A percentile compares a stretch with the other conserved stretches of the same genome.
Conservation (phyloP, 2,329 filamentous ascomycete genomes). For the Cryphonectria parasitica region DNA sequence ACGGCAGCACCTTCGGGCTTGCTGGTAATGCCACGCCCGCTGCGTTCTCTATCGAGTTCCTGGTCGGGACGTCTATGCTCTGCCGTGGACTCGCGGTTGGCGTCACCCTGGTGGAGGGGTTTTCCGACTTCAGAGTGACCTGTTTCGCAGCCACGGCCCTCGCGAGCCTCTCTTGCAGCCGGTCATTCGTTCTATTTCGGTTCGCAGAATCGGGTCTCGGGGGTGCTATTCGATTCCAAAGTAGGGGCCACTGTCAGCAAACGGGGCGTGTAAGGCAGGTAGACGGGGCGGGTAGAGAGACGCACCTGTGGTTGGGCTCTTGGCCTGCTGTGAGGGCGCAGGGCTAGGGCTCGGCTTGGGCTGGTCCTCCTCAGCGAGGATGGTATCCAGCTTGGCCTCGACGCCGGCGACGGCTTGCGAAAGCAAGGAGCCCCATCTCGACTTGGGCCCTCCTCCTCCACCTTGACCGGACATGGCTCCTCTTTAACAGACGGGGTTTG, state of each 20-base stretch:
- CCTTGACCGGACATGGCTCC: constrained; percentile 52
- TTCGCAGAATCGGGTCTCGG: constrained; percentile 65
- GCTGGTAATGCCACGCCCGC: constrained; percentile 13
- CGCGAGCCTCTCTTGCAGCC: constrained; percentile 86
- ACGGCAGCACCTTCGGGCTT: constrained; percentile 23
- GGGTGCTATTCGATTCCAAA: constrained; percentile 41
- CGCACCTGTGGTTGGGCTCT: constrained; percentile 39
- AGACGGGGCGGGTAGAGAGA: too few relatives aligned
- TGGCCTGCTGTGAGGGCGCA: constrained; percentile 39
- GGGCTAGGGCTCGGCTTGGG: constrained; percentile 42
- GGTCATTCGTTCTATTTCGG: constrained; percentile 70
- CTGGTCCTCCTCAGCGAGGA: constrained; percentile 77
- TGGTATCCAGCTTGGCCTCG: constrained; percentile 89
- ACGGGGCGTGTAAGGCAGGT: background rate
- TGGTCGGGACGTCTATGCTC: constrained; percentile 43
- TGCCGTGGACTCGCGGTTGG: constrained; percentile 46
- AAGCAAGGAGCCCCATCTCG: constrained; percentile 79
- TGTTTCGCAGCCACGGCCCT: constrained; percentile 78
- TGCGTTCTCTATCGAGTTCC: constrained; percentile 39
- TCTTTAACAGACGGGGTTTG: constrained; percentile 3
- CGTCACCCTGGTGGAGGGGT: constrained; percentile 49
- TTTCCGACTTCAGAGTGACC: constrained; percentile 49
- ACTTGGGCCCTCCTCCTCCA: constrained; percentile 50
- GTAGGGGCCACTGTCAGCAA: constrained; percentile 14
- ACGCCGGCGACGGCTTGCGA: constrained; percentile 92